These are phyloP conservation scores for Hanseniaspora hatyaiensis DNA, from an alignment of 805 yeast species.

Conservation along the genomic window DNA sequence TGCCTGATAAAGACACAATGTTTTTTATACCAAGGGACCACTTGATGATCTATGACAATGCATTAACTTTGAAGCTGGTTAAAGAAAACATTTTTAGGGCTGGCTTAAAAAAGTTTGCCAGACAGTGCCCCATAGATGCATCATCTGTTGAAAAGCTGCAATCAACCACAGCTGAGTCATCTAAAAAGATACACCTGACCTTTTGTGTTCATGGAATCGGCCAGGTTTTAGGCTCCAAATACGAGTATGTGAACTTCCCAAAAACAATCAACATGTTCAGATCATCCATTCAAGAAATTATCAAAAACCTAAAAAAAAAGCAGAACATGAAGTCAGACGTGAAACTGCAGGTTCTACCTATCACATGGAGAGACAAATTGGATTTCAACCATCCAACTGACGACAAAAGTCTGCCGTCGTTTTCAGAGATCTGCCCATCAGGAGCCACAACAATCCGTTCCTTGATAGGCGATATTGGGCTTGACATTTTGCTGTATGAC, in stretches of 20 bases:
- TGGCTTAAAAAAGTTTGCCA: slow-evolving; percentile 7
- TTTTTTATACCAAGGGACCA: slow-evolving; percentile 13
- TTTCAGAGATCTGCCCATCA: slow-evolving; percentile 62
- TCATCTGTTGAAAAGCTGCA: slow-evolving; percentile 1
- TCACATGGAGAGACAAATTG: slow-evolving; percentile 77
- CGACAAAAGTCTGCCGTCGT: slow-evolving; percentile 43
- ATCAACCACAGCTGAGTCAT: no score
- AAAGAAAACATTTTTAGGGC: slow-evolving; percentile 8
- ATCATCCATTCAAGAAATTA: slow-evolving; percentile 40
- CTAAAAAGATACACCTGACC: slow-evolving; percentile 36
- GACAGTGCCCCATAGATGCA: slow-evolving; percentile 1
- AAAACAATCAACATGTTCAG: slow-evolving; percentile 67
- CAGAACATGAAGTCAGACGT: slow-evolving; percentile 39
- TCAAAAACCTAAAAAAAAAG: slow-evolving; percentile 35
- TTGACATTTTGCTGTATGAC: slow-evolving; percentile 70
- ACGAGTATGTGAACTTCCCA: slow-evolving; percentile 74
- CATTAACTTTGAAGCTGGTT: slow-evolving; percentile 1
- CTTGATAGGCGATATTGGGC: slow-evolving; percentile 71
- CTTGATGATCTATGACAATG: slow-evolving; percentile 5
- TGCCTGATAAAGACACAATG: slow-evolving; percentile 11
- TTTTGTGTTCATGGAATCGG: slow-evolving; percentile 95
- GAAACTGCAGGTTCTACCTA: slow-evolving; percentile 73
- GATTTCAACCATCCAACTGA: slow-evolving; percentile 45
- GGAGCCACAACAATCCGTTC: slow-evolving; percentile 69
- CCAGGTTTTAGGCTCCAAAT: slow-evolving; percentile 65